Evolutionary conservation across 768 basidiomycete species (phyloP), one percentile per base, ranked within the genome.

Genomic region (Suillus luteus): DNA sequence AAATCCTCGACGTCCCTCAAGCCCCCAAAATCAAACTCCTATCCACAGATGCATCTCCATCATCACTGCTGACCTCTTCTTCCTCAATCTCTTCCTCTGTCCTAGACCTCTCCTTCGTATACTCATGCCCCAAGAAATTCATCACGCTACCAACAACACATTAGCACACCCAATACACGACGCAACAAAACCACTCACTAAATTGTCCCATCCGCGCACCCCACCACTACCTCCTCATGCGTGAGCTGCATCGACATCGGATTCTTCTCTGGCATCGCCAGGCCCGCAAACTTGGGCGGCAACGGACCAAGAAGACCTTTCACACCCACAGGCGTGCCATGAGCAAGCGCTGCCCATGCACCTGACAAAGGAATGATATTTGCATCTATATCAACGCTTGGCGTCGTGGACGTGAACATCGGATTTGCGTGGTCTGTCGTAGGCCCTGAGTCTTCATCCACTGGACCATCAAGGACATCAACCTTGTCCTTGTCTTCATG

Each of bases 191-290:
- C 65, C 15, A 81, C 92, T 78, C 66, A 95, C 92, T 95, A 95
- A 68, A 95, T 95, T 3, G 91, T 93, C 15, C 93, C 93, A 75
- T 95, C 93, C 33, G 52, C 92, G 79, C 93, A 95, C 0, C 93
- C 93, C 35, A 95, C 91, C 19, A 95, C 93, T 1, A 95, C 90
- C 72, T 95, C 92, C 71, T 95, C 93, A 68, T 94, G 91, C 68
- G 90, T 93, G 69, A 96, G 74, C 67, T 93, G 92, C 88, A 96
- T 91, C 65, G 91, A 91, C 94, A 95, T 95, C 9, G 94, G 95
- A 69, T 96, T 95, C 84, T 95, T 93, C 76, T 91, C 94, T 2
- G 95, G 93, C 27, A 86, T 91, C 37, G 92, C 90, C 49, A 96
- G 81, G 2, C 93, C 93, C 22, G 80, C 72, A 69, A 93, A 95